Evolutionary conservation across 2,329 filamentous ascomycete genomes (phyloP).

Genomic region (Fonsecaea pedrosoi): DNA sequence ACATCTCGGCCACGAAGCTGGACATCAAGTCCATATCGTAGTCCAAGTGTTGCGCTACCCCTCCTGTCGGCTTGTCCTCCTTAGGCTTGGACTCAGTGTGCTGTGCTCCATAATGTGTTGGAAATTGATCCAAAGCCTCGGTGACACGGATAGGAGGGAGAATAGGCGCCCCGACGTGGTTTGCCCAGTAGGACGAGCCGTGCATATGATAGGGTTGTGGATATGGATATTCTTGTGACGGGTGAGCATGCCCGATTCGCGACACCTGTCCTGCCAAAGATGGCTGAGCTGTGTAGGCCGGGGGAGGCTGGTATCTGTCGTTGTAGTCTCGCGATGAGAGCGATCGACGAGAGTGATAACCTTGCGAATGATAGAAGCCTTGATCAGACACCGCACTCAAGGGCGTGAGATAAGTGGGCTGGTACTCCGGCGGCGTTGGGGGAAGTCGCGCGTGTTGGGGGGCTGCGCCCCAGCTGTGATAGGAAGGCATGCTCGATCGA

Average conservation of each 20-base stretch:
- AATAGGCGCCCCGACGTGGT: slow-evolving; percentile 43
- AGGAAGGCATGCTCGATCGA: slow-evolving; percentile 38
- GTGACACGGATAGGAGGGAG: slow-evolving; percentile 53
- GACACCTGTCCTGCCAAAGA: slow-evolving; percentile 24
- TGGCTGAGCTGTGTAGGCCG: slow-evolving; percentile 45
- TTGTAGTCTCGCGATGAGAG: slow-evolving; percentile 54
- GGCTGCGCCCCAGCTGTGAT: slow-evolving; percentile 37
- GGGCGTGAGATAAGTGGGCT: slow-evolving; percentile 37
- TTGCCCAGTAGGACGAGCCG: slow-evolving; percentile 35
- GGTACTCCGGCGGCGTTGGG: slow-evolving; percentile 41
- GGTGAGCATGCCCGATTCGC: slow-evolving; percentile 27
- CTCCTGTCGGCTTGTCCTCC: slow-evolving; percentile 75
- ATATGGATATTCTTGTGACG: slow-evolving; percentile 34
- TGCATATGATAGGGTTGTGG: slow-evolving; percentile 32
- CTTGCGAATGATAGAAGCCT: slow-evolving; percentile 46
- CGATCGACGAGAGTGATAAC: slow-evolving; percentile 51
- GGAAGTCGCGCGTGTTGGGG: slow-evolving; percentile 38
- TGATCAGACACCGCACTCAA: slow-evolving; percentile 39
- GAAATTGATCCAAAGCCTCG: slow-evolving; percentile 42
- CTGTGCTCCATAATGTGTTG: slow-evolving; percentile 39
- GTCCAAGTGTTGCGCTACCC: slow-evolving; percentile 91
- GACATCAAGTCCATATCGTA: slow-evolving; percentile 97
- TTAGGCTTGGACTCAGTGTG: slow-evolving; percentile 54
- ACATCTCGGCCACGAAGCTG: slow-evolving; percentile 91
- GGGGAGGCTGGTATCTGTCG: slow-evolving; percentile 52